A percentile compares a stretch with the other conserved stretches of the same genome.
Evolutionary conservation across 2,329 filamentous ascomycete species (phyloP).

Genomic region (Talaromyces albobiverticillius): DNA sequence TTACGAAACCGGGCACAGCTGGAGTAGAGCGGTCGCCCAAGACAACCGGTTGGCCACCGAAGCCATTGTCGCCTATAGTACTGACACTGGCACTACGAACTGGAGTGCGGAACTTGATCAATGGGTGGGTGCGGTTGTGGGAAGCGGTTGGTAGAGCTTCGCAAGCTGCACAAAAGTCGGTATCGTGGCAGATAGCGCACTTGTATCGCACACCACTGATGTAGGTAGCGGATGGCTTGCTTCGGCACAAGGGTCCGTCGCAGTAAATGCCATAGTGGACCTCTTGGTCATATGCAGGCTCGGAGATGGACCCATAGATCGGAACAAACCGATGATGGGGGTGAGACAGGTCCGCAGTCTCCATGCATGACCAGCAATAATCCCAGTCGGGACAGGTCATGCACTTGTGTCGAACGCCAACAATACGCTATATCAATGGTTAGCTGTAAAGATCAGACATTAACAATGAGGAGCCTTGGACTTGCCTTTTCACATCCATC

Average conservation of each 20-base stretch:
- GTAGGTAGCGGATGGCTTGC: conserved; percentile 46
- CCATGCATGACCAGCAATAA: conserved; percentile 76
- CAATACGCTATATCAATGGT: conserved; percentile 59
- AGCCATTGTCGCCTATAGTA: conserved; percentile 73
- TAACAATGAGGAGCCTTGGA: conserved; percentile 8
- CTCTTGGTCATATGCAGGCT: conserved; percentile 45
- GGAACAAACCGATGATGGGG: conserved; percentile 83
- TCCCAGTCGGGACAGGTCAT: conserved; percentile 97
- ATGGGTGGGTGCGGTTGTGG: conserved; percentile 93
- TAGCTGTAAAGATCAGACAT: conserved; percentile 17
- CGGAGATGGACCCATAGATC: conserved; percentile 68
- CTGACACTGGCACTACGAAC: conserved; percentile 84
- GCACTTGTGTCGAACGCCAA: conserved; percentile 92
- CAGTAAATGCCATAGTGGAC: conserved; percentile 87
- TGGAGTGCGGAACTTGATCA: conserved; percentile 95
- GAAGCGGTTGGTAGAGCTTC: conserved; percentile 80
- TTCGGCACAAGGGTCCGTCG: conserved; percentile 82
- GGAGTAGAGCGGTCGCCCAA: conserved; percentile 64
- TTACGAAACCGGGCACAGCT: conserved; percentile 22
- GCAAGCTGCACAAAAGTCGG: conserved; percentile 91
- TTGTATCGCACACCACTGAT: conserved; percentile 91
- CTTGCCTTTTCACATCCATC: conserved; percentile 80
- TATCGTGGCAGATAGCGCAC: conserved; percentile 92
- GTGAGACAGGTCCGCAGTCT: conserved; percentile 66
- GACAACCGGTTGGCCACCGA: conserved; percentile 61